A percentile compares a stretch with the other conserved stretches of the same genome.
Conservation (phyloP, 2,329 filamentous ascomycete species). For the Podosphaera fusca region DNA sequence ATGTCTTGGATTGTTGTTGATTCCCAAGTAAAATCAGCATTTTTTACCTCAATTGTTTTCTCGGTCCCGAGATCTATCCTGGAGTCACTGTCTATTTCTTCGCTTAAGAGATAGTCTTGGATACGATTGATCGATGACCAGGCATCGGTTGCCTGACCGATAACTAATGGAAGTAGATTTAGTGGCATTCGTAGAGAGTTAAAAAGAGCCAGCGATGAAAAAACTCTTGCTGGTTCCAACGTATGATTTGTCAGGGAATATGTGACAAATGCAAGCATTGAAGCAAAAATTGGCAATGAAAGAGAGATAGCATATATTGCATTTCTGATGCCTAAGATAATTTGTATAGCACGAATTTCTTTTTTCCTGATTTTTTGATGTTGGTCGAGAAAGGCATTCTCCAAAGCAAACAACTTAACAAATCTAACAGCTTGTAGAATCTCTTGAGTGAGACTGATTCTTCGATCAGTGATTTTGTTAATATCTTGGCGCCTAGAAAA, state of each 20-base stretch:
- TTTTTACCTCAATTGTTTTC: slow-evolving; percentile 45
- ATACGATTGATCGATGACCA: slow-evolving; percentile 68
- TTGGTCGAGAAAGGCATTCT: slow-evolving; percentile 60
- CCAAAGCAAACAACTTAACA: slow-evolving; percentile 95
- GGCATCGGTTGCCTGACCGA: slow-evolving; percentile 76
- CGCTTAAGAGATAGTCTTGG: slow-evolving; percentile 66
- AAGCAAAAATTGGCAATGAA: slow-evolving; percentile 59
- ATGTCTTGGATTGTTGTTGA: slow-evolving; percentile 32
- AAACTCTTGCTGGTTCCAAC: slow-evolving; percentile 55
- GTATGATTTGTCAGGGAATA: slow-evolving; percentile 41
- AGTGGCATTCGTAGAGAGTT: slow-evolving; percentile 77
- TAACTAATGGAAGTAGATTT: slow-evolving; percentile 68
- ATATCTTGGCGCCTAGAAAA: slow-evolving; percentile 56
- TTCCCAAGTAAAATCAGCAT: slow-evolving; percentile 80
- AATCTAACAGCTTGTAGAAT: slow-evolving; percentile 80
- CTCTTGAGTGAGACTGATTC: slow-evolving; percentile 78
- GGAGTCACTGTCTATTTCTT: slow-evolving; percentile 59
- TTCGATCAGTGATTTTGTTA: slow-evolving; percentile 84
- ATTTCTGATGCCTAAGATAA: slow-evolving; percentile 49
- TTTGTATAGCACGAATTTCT: slow-evolving; percentile 68
- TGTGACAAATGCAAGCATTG: slow-evolving; percentile 86
- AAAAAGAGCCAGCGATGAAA: slow-evolving; percentile 85
- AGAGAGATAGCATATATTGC: slow-evolving; percentile 42
- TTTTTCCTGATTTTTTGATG: slow-evolving; percentile 48
- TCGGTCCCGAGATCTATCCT: slow-evolving; percentile 30